phyloP scores from a whole-genome alignment of 306 rosid genomes.

The Argentina anserina region DNA sequence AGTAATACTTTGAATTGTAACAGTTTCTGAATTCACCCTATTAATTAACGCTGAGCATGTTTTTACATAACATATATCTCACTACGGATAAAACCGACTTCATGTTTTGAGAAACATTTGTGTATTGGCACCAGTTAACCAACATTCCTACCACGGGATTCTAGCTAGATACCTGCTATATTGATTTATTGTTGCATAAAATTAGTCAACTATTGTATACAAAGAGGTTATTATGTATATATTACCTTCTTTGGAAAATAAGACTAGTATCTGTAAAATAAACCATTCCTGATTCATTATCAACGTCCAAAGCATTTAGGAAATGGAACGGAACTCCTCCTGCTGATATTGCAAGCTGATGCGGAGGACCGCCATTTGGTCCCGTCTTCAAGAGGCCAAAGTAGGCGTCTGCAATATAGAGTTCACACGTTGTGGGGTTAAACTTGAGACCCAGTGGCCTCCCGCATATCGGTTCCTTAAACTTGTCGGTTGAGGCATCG shows the following conservation, averaged over 20 bases:
- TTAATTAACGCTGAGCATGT: too few relatives aligned
- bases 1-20: too few relatives aligned
- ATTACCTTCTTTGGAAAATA: slow-evolving; percentile 48
- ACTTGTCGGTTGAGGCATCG: slow-evolving; percentile 33
- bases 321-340: slow-evolving; percentile 41
- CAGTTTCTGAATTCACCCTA: too few relatives aligned
- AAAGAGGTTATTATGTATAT: neutral
- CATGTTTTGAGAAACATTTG: too few relatives aligned
- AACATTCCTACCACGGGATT: too few relatives aligned
- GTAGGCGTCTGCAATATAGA: slow-evolving; percentile 51
- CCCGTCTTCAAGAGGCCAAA: slow-evolving; percentile 45
- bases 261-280: slow-evolving; percentile 62
- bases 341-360: slow-evolving; percentile 33
- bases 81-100: too few relatives aligned
- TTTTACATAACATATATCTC: too few relatives aligned
- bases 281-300: slow-evolving; percentile 34
- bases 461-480: slow-evolving; percentile 43
- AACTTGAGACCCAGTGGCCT: slow-evolving; percentile 54
- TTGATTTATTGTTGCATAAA: too few relatives aligned
- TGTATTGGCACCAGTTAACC: too few relatives aligned
- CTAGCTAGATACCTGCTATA: too few relatives aligned
- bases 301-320: slow-evolving; percentile 49
- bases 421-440: slow-evolving; percentile 25
- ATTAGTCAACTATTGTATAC: too few relatives aligned
- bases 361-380: slow-evolving; percentile 41